These are phyloP conservation scores for Anaeromyces robustus DNA, from an alignment of 192 early-diverging fungal species.

Conservation along the genomic window DNA sequence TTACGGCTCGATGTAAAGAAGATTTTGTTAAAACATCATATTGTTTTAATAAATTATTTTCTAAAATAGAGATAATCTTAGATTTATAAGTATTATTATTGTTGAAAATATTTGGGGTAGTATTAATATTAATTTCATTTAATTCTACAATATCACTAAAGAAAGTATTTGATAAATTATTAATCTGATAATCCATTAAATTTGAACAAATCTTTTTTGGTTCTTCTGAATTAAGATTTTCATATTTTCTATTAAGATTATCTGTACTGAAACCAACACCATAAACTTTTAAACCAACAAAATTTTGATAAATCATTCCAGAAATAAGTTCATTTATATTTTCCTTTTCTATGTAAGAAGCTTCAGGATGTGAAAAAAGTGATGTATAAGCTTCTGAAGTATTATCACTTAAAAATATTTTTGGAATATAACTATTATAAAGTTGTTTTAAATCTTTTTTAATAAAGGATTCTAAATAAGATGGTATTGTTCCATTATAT, in stretches of 20 bases:
- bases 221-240: not conserved
- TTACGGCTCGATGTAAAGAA: not conserved
- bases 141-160: not conserved
- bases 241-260: not conserved
- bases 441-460: not conserved
- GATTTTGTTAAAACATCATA: not conserved
- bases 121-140: not conserved
- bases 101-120: not conserved
- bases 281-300: not conserved
- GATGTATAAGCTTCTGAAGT: not conserved
- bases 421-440: not conserved
- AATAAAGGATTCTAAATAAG: not conserved
- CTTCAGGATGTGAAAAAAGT: not conserved
- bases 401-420: not conserved
- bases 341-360: not conserved
- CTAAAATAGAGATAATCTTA: not conserved
- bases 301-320: not conserved
- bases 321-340: not conserved
- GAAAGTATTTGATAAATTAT: not conserved
- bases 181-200: not conserved
- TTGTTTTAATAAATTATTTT: not conserved
- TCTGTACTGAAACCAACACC: not conserved
- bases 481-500: not conserved
- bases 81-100: not conserved
- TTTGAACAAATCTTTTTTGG: not conserved